Percentiles rank a stretch among this genome's conserved stretches.
Evolutionary conservation across 2,329 filamentous ascomycete species (phyloP).

Genomic region (Colletotrichum scovillei): DNA sequence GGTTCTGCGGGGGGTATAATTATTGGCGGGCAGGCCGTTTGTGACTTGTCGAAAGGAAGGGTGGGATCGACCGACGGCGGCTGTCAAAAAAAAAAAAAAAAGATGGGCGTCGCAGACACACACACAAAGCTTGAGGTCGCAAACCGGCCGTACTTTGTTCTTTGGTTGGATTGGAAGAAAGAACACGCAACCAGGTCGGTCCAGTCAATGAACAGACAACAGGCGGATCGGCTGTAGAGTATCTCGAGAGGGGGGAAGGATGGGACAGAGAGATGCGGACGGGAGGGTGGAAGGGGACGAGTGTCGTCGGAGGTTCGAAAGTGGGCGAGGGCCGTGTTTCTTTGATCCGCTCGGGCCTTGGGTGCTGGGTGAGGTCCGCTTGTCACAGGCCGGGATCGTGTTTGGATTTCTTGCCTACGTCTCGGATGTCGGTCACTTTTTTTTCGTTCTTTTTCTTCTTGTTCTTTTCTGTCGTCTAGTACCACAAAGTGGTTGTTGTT

Average conservation of each 20-base stretch:
- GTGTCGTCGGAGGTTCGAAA: constrained; percentile 34
- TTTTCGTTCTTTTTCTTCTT: neutral
- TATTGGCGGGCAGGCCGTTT: constrained; percentile 28
- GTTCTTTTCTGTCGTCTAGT: neutral
- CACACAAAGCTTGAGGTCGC: constrained; percentile 13
- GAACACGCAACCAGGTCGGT: constrained; percentile 11
- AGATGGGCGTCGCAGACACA: constrained; percentile 9
- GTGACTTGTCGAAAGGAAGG: constrained; percentile 25
- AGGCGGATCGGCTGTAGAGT: constrained; percentile 6
- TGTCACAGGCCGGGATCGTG: constrained; percentile 34
- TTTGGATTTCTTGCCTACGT: constrained; percentile 34
- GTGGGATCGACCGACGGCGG: constrained; percentile 31
- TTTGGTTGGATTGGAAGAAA: constrained; percentile 1
- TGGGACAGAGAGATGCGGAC: constrained; percentile 14
- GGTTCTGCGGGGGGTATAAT: constrained; percentile 27
- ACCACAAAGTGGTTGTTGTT: neutral
- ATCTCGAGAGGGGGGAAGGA: constrained; percentile 10
- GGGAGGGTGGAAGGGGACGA: constrained; percentile 28
- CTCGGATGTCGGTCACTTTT: constrained; percentile 6
- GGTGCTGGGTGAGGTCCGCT: constrained; percentile 26
- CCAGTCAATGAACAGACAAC: constrained; percentile 36
- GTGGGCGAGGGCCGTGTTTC: constrained; percentile 35
- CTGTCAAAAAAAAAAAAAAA: constrained; percentile 6
- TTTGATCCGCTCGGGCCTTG: constrained; percentile 38
- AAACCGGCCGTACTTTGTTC: constrained; percentile 12